Conservation (phyloP, 2,329 filamentous ascomycete species). For the Calonectria pauciramosa region DNA sequence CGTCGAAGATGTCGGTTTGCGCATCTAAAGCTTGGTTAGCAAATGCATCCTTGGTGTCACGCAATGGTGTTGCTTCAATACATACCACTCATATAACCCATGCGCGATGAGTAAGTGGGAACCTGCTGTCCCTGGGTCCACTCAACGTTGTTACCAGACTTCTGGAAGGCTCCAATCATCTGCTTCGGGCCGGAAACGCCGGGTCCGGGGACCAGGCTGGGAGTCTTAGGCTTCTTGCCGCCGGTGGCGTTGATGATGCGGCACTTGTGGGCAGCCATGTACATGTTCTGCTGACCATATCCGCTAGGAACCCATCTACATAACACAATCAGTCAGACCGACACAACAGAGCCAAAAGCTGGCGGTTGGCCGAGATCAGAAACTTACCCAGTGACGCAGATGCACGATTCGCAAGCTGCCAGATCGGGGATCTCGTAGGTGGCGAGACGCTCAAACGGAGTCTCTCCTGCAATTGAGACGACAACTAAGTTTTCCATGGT, state of each 20-base stretch:
- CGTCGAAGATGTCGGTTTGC: conserved; percentile 17
- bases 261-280: conserved; percentile 25
- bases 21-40: not conserved
- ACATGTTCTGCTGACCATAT: conserved; percentile 23
- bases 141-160: conserved; percentile 20
- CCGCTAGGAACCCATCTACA: conserved; percentile 16
- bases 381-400: conserved; percentile 21
- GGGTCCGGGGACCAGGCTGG: conserved; percentile 4
- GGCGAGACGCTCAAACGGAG: conserved; percentile 18
- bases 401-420: conserved; percentile 16
- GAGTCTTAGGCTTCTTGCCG: conserved; percentile 20
- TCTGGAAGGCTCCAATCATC: conserved; percentile 24
- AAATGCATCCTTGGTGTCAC: not conserved
- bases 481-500: conserved; percentile 25
- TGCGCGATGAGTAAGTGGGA: conserved; percentile 19
- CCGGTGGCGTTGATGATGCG: conserved; percentile 18
- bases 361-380: not conserved
- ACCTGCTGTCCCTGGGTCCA: conserved; percentile 17
- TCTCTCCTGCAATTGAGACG: conserved; percentile 17
- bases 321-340: not conserved
- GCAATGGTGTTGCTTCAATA: not conserved
- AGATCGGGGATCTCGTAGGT: conserved; percentile 20
- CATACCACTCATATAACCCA: conserved; percentile 19
- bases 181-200: conserved; percentile 16
- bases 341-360: not conserved